Conservation (phyloP, 768 basidiomycete genomes). For the Pisolithus orientalis region DNA sequence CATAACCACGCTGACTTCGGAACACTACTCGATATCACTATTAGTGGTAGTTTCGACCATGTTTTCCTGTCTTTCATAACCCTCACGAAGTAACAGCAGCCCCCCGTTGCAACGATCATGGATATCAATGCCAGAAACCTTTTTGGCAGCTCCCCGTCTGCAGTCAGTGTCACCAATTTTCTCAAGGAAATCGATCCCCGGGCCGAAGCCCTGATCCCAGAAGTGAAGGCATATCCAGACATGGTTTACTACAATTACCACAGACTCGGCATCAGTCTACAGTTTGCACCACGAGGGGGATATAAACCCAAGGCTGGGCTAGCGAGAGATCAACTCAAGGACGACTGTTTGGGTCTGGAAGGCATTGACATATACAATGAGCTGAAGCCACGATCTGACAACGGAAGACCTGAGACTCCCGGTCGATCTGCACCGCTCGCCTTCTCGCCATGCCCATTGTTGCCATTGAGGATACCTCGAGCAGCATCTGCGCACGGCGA, state of each 20-base stretch:
- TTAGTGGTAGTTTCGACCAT: too few relatives aligned
- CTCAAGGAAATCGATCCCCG: conserved; percentile 33
- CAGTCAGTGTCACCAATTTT: conserved; percentile 37
- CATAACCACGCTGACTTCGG: not conserved
- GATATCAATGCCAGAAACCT: conserved; percentile 28
- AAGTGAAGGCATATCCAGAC: conserved; percentile 77
- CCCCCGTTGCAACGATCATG: conserved; percentile 5
- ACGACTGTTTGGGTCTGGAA: conserved; percentile 52
- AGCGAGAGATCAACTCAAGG: conserved; percentile 39
- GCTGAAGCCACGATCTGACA: conserved; percentile 25
- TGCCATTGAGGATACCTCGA: conserved; percentile 46
- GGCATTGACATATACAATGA: conserved; percentile 82
- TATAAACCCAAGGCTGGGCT: conserved; percentile 51
- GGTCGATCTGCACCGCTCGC: conserved; percentile 42
- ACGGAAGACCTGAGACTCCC: conserved; percentile 15
- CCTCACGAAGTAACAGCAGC: too few relatives aligned
- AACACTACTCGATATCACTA: too few relatives aligned
- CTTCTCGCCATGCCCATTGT: conserved; percentile 52
- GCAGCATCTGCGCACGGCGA: conserved; percentile 12
- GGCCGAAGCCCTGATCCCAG: conserved; percentile 32
- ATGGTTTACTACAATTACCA: conserved; percentile 84
- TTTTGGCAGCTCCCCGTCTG: conserved; percentile 47
- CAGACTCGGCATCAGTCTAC: conserved; percentile 72
- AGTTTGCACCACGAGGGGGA: conserved; percentile 60
- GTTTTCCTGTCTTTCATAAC: not conserved